Base-by-base conservation (phyloP, 2,329 filamentous ascomycete genomes). In the Arthrobotrys pseudoclavata region DNA sequence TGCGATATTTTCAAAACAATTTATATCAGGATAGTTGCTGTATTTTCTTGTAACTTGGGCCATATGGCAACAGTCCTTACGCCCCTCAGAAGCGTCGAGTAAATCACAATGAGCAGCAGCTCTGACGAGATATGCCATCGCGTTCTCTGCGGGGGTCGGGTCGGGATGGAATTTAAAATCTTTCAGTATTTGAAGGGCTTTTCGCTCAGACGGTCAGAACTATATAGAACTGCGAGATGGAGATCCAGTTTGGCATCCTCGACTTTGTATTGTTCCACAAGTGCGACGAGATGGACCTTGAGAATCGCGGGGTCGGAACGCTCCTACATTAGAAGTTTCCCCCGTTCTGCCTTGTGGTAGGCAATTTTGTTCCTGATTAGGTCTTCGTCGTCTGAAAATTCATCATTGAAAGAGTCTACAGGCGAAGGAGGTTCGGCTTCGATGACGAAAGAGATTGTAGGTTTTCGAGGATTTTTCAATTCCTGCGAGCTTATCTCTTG, bases 181-280 rank as follows among this genome's bases (percentile, higher is more conserved):
- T 3, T 67, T 45, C 1, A 55, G 31, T 12, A 26, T 13, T 26
- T 20, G 1, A n/a, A 22, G 4, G 9, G 22, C 10, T 6, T 34
- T 22, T 26, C 37, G 52, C 7, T 4, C 1, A 37, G 0, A 13
- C 18, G 1, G 1, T 37, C 7, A 1, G 7, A 13, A 13, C 9
- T 3, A n/a, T 57, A 57, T 9, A 57, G 18, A 2, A 22, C 7
- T 34, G 52, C 52, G 4, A 55, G 29, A 2, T 55, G 52, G 4
- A 55, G 7, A 1, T 9, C 2, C 1, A 34, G 20, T 18, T n/a
- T 37, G 1, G 15, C 7, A 20, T 55, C 52, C 3, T 34, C 7
- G n/a, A 60, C 64, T 20, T 50, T 48, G 20, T 69, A 69, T 34
- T 37, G 26, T 34, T 48, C 64, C 4, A 60, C 50, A 10, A 69